These are phyloP conservation scores for Leccinum olivaceoglutinosum DNA, from an alignment of 1,284 basidiomycete genomes.

Conservation along the genomic window DNA sequence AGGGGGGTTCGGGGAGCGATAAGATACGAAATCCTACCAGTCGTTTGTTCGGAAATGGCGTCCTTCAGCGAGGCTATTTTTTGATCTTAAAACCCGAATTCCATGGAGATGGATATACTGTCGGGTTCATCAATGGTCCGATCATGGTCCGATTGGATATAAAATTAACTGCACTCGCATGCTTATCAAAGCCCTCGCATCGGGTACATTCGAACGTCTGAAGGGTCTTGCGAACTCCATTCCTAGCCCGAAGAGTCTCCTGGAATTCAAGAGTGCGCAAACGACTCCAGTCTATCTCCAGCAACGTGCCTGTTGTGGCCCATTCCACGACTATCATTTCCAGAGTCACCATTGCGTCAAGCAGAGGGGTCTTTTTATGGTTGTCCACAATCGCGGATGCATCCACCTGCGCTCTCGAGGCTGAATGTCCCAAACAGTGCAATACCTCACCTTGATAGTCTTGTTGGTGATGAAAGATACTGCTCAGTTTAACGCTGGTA, in stretches of 20 bases:
- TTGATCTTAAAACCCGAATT: constrained; percentile 67
- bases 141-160: neutral
- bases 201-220: constrained; percentile 44
- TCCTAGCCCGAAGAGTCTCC: constrained; percentile 67
- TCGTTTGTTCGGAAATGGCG: constrained; percentile 84
- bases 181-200: constrained; percentile 59
- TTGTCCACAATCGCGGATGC: constrained; percentile 60
- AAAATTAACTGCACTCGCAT: constrained; percentile 22
- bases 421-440: constrained; percentile 32
- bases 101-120: constrained; percentile 77
- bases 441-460: constrained; percentile 59
- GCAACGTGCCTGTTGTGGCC: constrained; percentile 42
- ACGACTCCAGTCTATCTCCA: constrained; percentile 83
- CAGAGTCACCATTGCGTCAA: constrained; percentile 45
- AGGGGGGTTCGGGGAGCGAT: too few relatives aligned
- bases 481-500: constrained; percentile 62
- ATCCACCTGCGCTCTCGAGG: constrained; percentile 51
- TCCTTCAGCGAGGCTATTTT: constrained; percentile 72
- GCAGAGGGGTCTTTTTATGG: constrained; percentile 62
- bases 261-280: constrained; percentile 90
- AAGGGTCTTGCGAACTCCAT: constrained; percentile 43
- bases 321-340: constrained; percentile 51
- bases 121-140: constrained; percentile 7
- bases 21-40: neutral
- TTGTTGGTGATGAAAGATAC: constrained; percentile 74